Conservation (phyloP, 257 asterid species). For the Salvia splendens region DNA sequence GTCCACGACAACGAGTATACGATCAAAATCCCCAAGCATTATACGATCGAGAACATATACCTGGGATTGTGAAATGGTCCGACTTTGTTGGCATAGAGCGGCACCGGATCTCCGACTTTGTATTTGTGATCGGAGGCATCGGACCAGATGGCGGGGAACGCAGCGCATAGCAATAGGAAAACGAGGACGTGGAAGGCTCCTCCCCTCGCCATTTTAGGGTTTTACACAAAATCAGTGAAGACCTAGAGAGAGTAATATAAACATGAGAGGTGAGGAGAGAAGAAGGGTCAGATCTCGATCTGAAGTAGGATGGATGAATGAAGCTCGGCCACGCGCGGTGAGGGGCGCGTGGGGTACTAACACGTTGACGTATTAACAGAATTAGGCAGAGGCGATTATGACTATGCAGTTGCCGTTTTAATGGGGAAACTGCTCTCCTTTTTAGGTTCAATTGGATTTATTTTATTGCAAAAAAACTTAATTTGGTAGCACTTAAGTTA, state of each 20-base stretch:
- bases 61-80: constrained; percentile 88
- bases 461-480: not conserved
- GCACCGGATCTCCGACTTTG: constrained; percentile 69
- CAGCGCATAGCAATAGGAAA: constrained; percentile 37
- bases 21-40: too few species aligned
- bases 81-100: constrained; percentile 85
- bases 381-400: constrained; percentile 17
- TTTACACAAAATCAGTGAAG: not conserved
- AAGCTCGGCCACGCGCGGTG: constrained; percentile 30
- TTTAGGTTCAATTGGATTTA: not conserved
- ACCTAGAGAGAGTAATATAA: constrained; percentile 2
- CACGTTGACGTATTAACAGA: constrained; percentile 27
- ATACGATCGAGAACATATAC: constrained; percentile 8
- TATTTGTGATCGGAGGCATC: constrained; percentile 77
- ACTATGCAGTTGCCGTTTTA: constrained; percentile 9
- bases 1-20: not conserved
- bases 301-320: constrained; percentile 19
- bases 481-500: not conserved
- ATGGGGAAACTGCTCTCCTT: not conserved
- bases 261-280: constrained; percentile 15
- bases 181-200: constrained; percentile 41
- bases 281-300: constrained; percentile 37
- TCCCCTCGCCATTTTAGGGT: constrained; percentile 36
- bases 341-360: constrained; percentile 28
- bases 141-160: constrained; percentile 43